These are phyloP conservation scores for Clavariopsis aquatica DNA, from an alignment of 495 filamentous ascomycete genomes.

Conservation along the genomic window DNA sequence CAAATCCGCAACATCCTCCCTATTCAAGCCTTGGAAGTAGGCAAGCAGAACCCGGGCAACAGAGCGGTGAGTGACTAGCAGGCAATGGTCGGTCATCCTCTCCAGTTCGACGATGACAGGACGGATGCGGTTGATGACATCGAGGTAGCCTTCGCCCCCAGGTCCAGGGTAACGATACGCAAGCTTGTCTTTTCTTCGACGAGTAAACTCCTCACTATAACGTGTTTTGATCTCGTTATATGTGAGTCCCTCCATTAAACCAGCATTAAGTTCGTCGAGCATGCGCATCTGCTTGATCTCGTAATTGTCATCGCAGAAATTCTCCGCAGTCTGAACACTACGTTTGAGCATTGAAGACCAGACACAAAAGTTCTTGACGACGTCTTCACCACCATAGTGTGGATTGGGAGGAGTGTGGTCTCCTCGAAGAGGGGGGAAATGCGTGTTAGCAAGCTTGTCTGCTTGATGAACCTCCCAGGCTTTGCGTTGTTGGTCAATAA, in stretches of 20 bases:
- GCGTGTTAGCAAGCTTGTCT: constrained; percentile 65
- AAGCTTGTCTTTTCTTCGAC: constrained; percentile 78
- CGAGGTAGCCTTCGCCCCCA: constrained; percentile 92
- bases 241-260: constrained; percentile 88
- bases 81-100: constrained; percentile 91
- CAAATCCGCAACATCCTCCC: constrained; percentile 87
- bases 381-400: constrained; percentile 60
- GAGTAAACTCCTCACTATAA: constrained; percentile 73
- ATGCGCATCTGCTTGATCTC: constrained; percentile 97
- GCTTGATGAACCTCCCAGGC: constrained; percentile 78
- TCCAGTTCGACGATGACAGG: constrained; percentile 96
- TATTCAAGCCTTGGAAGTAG: constrained; percentile 88
- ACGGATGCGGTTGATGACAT: constrained; percentile 93
- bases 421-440: constrained; percentile 81
- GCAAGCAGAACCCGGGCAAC: constrained; percentile 89
- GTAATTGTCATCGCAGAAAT: constrained; percentile 95
- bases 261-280: constrained; percentile 94
- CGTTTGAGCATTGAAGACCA: constrained; percentile 97
- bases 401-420: constrained; percentile 95
- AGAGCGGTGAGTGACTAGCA: constrained; percentile 86
- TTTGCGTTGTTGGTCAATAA: constrained; percentile 72
- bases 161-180: constrained; percentile 93
- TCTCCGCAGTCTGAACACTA: constrained; percentile 76
- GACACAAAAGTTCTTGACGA: constrained; percentile 88
- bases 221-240: constrained; percentile 81